phyloP scores from a whole-genome alignment of 305 asterid species.

The Petunia hybrid region DNA sequence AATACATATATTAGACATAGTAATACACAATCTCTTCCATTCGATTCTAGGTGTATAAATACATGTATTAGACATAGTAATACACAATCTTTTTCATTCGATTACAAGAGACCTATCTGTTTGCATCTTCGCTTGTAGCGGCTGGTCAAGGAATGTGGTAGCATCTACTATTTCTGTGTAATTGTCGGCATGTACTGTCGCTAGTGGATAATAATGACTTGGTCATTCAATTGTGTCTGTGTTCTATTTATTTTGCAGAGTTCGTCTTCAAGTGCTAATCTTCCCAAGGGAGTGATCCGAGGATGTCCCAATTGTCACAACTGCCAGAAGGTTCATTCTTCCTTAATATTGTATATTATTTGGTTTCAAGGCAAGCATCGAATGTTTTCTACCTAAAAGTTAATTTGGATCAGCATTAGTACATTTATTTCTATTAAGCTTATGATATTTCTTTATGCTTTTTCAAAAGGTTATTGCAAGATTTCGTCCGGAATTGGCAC shows the following conservation, averaged over 20 bases:
- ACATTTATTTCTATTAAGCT: conserved; percentile 20
- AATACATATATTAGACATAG: too few species aligned
- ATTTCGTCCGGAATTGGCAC: conserved; percentile 66
- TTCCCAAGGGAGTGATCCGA: conserved; percentile 74
- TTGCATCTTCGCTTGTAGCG: conserved; percentile 14
- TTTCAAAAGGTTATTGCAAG: conserved; percentile 69
- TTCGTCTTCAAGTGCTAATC: conserved; percentile 47
- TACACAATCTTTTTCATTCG: too few species aligned
- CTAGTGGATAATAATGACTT: conserved; percentile 6
- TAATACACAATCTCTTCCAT: too few species aligned
- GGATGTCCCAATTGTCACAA: conserved; percentile 72
- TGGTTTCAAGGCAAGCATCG: conserved; percentile 29
- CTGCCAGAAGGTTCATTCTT: conserved; percentile 63
- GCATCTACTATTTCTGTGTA: not conserved
- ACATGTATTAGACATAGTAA: too few species aligned
- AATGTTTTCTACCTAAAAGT: not conserved
- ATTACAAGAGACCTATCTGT: not conserved
- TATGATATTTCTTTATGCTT: conserved; percentile 29
- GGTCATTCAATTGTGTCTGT: conserved; percentile 30
- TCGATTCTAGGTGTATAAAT: too few species aligned
- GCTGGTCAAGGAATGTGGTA: conserved; percentile 21
- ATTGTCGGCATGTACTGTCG: conserved; percentile 13
- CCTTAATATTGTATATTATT: conserved; percentile 25
- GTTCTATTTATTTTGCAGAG: conserved; percentile 48
- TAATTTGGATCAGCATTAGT: not conserved